Evolutionary conservation across 257 asterid genomes (phyloP).

Genomic region (Capsicum baccatum): DNA sequence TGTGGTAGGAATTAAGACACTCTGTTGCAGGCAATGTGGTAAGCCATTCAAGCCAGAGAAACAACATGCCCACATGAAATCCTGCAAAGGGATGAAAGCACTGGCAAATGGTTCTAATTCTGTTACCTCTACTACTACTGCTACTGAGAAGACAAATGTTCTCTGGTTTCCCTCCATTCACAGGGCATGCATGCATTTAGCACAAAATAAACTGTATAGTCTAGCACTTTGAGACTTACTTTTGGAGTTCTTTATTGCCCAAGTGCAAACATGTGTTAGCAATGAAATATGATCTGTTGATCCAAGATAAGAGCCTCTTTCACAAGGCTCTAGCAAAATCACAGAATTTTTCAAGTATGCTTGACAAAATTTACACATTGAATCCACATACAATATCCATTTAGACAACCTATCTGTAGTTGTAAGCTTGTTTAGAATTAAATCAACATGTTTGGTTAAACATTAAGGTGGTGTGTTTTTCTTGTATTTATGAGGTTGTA

Average conservation of each 20-base stretch:
- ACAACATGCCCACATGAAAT: slow-evolving; percentile 76
- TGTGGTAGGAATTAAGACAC: too few relatives aligned
- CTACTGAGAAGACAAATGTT: not conserved
- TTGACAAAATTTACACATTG: not conserved
- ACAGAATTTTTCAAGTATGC: not conserved
- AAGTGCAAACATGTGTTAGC: not conserved
- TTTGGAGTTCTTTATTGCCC: not conserved
- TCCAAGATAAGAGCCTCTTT: not conserved
- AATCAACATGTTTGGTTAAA: not conserved
- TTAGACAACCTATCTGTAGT: not conserved
- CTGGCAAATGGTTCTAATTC: slow-evolving; percentile 46
- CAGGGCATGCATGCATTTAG: not conserved
- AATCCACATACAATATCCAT: not conserved
- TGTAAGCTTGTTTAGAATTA: not conserved
- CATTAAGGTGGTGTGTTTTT: not conserved
- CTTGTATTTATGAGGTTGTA: not conserved
- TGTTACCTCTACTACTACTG: slow-evolving; percentile 36
- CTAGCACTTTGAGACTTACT: not conserved
- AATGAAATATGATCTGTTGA: not conserved
- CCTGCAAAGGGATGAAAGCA: slow-evolving; percentile 78
- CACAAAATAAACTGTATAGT: not conserved
- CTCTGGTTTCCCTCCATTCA: not conserved
- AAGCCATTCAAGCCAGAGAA: slow-evolving; percentile 89
- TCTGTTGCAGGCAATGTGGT: slow-evolving; percentile 69
- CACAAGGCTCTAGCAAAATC: not conserved